Percentiles rank a stretch among this genome's conserved stretches.
Evolutionary conservation across 176 grass and related monocot species (phyloP).

Genomic region (Echinochloa phyllopogon): DNA sequence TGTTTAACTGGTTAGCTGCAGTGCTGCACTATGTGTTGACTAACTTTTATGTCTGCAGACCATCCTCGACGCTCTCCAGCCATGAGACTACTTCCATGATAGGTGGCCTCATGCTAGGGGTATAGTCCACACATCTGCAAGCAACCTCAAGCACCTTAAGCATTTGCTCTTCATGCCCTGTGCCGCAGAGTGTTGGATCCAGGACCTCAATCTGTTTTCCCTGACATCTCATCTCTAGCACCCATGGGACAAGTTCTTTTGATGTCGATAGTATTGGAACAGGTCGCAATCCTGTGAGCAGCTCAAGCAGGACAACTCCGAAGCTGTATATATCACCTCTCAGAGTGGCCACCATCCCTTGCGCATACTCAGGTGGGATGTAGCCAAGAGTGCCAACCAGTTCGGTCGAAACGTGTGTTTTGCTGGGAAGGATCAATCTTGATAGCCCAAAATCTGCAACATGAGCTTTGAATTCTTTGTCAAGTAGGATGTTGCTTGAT

Average conservation of each 20-base stretch:
- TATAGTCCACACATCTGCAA: constrained; percentile 50
- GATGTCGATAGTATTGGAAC: constrained; percentile 48
- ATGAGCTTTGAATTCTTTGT: constrained; percentile 61
- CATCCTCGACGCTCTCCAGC: constrained; percentile 39
- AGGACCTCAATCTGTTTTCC: constrained; percentile 55
- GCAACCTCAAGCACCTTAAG: constrained; percentile 66
- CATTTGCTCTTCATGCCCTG: constrained; percentile 58
- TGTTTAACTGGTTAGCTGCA: background rate
- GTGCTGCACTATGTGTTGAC: background rate
- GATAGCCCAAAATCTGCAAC: constrained; percentile 78
- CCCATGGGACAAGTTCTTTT: constrained; percentile 64
- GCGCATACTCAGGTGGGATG: constrained; percentile 78
- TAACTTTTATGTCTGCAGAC: constrained; percentile 39
- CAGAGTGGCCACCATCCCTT: constrained; percentile 62
- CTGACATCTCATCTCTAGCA: constrained; percentile 49
- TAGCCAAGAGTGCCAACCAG: constrained; percentile 74
- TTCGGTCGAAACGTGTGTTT: constrained; percentile 77
- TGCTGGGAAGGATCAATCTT: constrained; percentile 60
- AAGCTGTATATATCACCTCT: constrained; percentile 84
- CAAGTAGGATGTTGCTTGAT: constrained; percentile 81
- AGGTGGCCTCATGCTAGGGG: constrained; percentile 50
- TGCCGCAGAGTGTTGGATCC: constrained; percentile 41
- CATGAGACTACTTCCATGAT: constrained; percentile 50
- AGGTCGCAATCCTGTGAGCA: constrained; percentile 62
- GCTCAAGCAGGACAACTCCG: constrained; percentile 70